Conservation (phyloP, 345 rosid species). For the Geranium rotundifolium region DNA sequence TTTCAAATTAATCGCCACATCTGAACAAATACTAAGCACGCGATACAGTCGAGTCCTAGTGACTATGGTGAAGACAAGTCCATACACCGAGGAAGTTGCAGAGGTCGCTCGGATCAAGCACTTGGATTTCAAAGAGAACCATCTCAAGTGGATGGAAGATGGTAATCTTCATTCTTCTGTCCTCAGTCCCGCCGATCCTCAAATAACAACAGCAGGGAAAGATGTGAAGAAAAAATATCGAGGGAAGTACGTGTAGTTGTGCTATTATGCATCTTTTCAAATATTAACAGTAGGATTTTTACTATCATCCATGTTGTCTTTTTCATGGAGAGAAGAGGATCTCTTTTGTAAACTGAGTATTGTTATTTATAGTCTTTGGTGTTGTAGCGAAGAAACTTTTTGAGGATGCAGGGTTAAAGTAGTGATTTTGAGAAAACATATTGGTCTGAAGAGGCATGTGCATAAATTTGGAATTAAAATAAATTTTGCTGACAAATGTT, state of each 20-base stretch:
- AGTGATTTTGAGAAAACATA: too few relatives aligned
- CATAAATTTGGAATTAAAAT: too few relatives aligned
- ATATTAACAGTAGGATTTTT: too few relatives aligned
- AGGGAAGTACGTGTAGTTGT: slow-evolving; percentile 65
- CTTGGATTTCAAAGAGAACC: slow-evolving; percentile 77
- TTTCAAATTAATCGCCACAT: slow-evolving; percentile 53
- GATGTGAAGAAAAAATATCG: slow-evolving; percentile 71
- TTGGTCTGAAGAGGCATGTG: too few relatives aligned
- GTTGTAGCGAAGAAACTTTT: too few relatives aligned
- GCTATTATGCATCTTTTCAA: too few relatives aligned
- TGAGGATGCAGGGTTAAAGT: too few relatives aligned
- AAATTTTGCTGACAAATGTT: too few relatives aligned
- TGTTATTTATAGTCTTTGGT: too few relatives aligned
- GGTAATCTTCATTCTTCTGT: slow-evolving; percentile 83
- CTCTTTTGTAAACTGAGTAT: too few relatives aligned
- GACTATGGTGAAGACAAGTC: slow-evolving; percentile 69
- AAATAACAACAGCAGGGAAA: slow-evolving; percentile 20
- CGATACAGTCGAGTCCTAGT: slow-evolving; percentile 70
- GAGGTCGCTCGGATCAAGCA: slow-evolving; percentile 58
- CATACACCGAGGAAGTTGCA: slow-evolving; percentile 45
- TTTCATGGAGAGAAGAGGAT: too few relatives aligned
- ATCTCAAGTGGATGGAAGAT: slow-evolving; percentile 79
- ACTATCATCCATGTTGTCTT: too few relatives aligned
- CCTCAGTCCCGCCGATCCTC: slow-evolving; percentile 49
- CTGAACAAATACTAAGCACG: slow-evolving; percentile 86